A percentile compares a stretch with the other conserved stretches of the same genome.
These are phyloP conservation scores for Pythium graminicola DNA, from an alignment of 352 stramenopile species.

Conservation along the genomic window DNA sequence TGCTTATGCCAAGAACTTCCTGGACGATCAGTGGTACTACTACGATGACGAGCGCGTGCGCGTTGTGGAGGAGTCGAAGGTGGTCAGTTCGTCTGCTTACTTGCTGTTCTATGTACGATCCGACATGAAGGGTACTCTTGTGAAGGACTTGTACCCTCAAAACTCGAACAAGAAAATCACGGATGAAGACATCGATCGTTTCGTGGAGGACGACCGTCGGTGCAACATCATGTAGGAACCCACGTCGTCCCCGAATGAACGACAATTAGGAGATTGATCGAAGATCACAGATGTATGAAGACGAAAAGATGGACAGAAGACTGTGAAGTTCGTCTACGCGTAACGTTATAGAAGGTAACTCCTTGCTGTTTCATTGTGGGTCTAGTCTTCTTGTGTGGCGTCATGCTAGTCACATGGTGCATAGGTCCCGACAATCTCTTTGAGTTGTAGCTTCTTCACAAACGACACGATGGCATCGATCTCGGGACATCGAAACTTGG, in stretches of 20 bases:
- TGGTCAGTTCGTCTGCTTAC: conserved; percentile 84
- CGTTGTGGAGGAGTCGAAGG: conserved; percentile 79
- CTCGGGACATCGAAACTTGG: conserved; percentile 53
- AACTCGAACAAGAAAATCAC: conserved; percentile 85
- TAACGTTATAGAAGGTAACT: conserved; percentile 27
- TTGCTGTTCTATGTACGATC: conserved; percentile 90
- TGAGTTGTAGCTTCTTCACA: conserved; percentile 69
- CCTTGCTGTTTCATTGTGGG: conserved; percentile 13
- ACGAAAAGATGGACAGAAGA: not conserved
- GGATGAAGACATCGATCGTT: conserved; percentile 84
- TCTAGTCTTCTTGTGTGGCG: conserved; percentile 5
- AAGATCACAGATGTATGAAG: not conserved
- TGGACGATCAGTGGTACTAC: conserved; percentile 88
- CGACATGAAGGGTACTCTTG: conserved; percentile 75
- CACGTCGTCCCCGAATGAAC: not conserved
- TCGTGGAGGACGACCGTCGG: conserved; percentile 79
- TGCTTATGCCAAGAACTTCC: conserved; percentile 83
- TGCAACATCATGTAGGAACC: conserved; percentile 72
- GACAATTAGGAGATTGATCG: not conserved
- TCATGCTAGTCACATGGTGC: conserved; percentile 39
- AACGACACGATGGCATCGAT: conserved; percentile 50
- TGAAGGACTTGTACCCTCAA: conserved; percentile 81
- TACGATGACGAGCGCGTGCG: conserved; percentile 87
- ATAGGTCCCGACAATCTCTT: conserved; percentile 65
- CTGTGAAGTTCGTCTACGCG: conserved; percentile 1